A percentile compares a stretch with the other conserved stretches of the same genome.
Evolutionary conservation across 2,329 filamentous ascomycete species (phyloP).

Genomic region (Monilinia aucupariae): DNA sequence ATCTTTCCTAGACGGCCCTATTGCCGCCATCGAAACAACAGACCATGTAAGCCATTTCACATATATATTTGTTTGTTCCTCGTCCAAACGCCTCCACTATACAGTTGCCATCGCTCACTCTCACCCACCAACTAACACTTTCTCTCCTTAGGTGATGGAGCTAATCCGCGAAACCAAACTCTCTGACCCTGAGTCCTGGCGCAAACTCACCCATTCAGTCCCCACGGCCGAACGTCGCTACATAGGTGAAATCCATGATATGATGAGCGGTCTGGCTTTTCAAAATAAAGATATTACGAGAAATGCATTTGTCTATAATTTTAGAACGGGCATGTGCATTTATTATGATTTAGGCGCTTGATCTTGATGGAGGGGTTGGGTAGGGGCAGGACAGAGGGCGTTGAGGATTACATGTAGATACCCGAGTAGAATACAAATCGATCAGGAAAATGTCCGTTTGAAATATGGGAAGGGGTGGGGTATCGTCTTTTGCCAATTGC

Average conservation of each 20-base stretch:
- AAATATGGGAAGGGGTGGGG: not conserved
- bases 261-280: slow-evolving; percentile 59
- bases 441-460: not conserved
- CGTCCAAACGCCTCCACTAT: not conserved
- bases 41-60: slow-evolving; percentile 55
- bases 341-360: slow-evolving; percentile 68
- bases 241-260: slow-evolving; percentile 72
- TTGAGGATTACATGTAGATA: slow-evolving; percentile 8
- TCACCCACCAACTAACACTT: not conserved
- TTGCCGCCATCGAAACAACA: slow-evolving; percentile 81
- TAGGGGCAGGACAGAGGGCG: not conserved
- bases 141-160: slow-evolving; percentile 46
- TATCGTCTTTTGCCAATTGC: not conserved
- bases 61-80: not conserved
- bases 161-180: slow-evolving; percentile 68
- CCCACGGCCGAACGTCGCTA: slow-evolving; percentile 76
- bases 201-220: slow-evolving; percentile 70
- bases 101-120: not conserved
- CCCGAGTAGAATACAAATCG: not conserved
- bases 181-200: slow-evolving; percentile 79
- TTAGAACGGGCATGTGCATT: slow-evolving; percentile 74
- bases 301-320: slow-evolving; percentile 89
- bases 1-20: slow-evolving; percentile 69
- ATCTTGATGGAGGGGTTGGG: not conserved
- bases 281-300: slow-evolving; percentile 54